Conservation (phyloP, 2,329 filamentous ascomycete genomes). For the Alternaria hordeiaustralica region DNA sequence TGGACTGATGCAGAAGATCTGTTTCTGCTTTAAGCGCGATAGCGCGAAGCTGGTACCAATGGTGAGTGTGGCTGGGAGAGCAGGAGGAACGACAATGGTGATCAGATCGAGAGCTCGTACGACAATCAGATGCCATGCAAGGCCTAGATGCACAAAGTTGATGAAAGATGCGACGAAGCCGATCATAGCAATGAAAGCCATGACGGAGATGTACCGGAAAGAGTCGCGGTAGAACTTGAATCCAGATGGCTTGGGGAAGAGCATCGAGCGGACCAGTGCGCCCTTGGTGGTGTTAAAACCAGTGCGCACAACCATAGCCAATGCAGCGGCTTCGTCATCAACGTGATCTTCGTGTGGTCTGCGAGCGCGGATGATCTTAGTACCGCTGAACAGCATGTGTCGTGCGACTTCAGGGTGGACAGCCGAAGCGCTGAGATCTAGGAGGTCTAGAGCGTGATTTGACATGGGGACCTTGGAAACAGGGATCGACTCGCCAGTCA, state of each 20-base stretch:
- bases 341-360: slow-evolving; percentile 84
- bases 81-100: slow-evolving; percentile 95
- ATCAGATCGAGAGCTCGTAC: slow-evolving; percentile 93
- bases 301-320: slow-evolving; percentile 91
- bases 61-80: slow-evolving; percentile 89
- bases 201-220: slow-evolving; percentile 96
- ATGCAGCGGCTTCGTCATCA: slow-evolving; percentile 86
- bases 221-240: slow-evolving; percentile 99
- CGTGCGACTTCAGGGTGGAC: slow-evolving; percentile 83
- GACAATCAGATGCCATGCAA: slow-evolving; percentile 90
- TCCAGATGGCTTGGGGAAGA: slow-evolving; percentile 96
- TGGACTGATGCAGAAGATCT: slow-evolving; percentile 97
- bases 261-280: slow-evolving; percentile 92
- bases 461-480: slow-evolving; percentile 89
- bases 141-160: slow-evolving; percentile 85
- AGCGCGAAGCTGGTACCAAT: slow-evolving; percentile 97
- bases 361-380: slow-evolving; percentile 89
- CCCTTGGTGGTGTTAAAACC: slow-evolving; percentile 99
- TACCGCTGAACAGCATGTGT: slow-evolving; percentile 93
- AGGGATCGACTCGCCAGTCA: slow-evolving; percentile 95
- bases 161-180: slow-evolving; percentile 91
- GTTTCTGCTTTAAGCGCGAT: slow-evolving; percentile 80
- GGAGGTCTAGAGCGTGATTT: slow-evolving; percentile 75
- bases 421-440: slow-evolving; percentile 81
- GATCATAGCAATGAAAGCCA: slow-evolving; percentile 83